A percentile compares a stretch with the other conserved stretches of the same genome.
These are phyloP conservation scores for Russula dissimulans DNA, from an alignment of 768 basidiomycete species.

Conservation along the genomic window DNA sequence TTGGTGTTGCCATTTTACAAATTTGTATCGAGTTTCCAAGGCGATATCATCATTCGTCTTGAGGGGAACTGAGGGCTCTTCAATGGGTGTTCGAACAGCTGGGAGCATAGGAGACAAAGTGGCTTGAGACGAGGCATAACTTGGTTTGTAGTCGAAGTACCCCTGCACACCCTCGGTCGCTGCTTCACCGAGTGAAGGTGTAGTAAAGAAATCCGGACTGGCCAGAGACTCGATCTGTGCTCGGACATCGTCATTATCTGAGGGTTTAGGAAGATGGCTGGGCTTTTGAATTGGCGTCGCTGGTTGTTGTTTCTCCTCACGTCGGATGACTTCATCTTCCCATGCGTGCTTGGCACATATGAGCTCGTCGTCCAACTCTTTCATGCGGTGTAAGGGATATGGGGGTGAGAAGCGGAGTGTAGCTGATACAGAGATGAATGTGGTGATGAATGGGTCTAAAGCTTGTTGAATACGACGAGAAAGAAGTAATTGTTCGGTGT, in stretches of 20 bases:
- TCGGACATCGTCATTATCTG: constrained; percentile 41
- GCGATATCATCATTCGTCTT: constrained; percentile 64
- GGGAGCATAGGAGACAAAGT: constrained; percentile 20
- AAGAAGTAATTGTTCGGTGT: constrained; percentile 58
- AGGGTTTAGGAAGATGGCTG: constrained; percentile 17
- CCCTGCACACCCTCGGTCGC: constrained; percentile 22
- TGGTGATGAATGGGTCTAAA: constrained; percentile 73
- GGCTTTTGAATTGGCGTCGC: not conserved
- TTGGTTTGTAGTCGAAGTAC: constrained; percentile 37
- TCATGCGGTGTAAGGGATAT: constrained; percentile 79
- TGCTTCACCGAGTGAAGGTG: constrained; percentile 31
- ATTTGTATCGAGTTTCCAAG: constrained; percentile 60
- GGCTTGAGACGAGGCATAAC: constrained; percentile 24
- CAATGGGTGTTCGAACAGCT: constrained; percentile 26
- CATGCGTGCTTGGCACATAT: constrained; percentile 59
- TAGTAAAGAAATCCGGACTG: constrained; percentile 30
- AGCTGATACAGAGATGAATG: constrained; percentile 90
- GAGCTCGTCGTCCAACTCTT: constrained; percentile 77
- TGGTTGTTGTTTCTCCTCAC: constrained; percentile 56
- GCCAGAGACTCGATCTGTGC: constrained; percentile 55
- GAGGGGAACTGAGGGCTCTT: constrained; percentile 36
- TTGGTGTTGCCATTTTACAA: constrained; percentile 71
- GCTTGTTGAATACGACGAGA: constrained; percentile 73
- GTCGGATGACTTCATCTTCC: constrained; percentile 78
- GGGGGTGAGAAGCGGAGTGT: constrained; percentile 90